These are phyloP conservation scores for Dothideomycetes sp. DNA, from an alignment of 2,329 filamentous ascomycete genomes.

Conservation along the genomic window DNA sequence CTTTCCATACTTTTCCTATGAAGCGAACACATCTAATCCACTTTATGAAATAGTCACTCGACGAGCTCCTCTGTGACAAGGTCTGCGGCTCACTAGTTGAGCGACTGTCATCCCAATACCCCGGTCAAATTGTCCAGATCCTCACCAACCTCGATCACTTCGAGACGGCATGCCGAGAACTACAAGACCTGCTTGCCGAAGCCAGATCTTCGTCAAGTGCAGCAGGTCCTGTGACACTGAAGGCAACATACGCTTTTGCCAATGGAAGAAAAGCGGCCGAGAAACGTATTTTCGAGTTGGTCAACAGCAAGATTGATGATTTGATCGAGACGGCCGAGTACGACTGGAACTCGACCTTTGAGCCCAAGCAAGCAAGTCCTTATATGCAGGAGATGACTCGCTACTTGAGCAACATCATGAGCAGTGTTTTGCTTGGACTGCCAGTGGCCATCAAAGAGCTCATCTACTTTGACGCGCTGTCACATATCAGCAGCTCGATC, in stretches of 20 bases:
- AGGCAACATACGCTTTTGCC: conserved; percentile 77
- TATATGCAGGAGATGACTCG: conserved; percentile 94
- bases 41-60: conserved; percentile 57
- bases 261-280: conserved; percentile 92
- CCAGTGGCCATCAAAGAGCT: conserved; percentile 93
- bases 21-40: conserved; percentile 6
- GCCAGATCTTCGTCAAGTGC: conserved; percentile 74
- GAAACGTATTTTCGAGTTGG: conserved; percentile 95
- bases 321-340: conserved; percentile 96
- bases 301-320: conserved; percentile 98
- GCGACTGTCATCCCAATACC: conserved; percentile 79
- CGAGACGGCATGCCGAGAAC: conserved; percentile 80
- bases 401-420: conserved; percentile 95
- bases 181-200: conserved; percentile 77
- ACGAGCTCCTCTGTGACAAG: conserved; percentile 85
- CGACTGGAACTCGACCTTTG: conserved; percentile 64
- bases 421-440: conserved; percentile 82
- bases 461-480: conserved; percentile 94
- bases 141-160: conserved; percentile 97
- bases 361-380: conserved; percentile 66
- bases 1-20: conserved; percentile 8
- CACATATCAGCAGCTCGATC: conserved; percentile 63
- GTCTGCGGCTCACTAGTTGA: conserved; percentile 88
- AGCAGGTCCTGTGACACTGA: conserved; percentile 68
- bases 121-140: conserved; percentile 97